phyloP scores from a whole-genome alignment of 305 asterid genomes.

The Lippia alba region DNA sequence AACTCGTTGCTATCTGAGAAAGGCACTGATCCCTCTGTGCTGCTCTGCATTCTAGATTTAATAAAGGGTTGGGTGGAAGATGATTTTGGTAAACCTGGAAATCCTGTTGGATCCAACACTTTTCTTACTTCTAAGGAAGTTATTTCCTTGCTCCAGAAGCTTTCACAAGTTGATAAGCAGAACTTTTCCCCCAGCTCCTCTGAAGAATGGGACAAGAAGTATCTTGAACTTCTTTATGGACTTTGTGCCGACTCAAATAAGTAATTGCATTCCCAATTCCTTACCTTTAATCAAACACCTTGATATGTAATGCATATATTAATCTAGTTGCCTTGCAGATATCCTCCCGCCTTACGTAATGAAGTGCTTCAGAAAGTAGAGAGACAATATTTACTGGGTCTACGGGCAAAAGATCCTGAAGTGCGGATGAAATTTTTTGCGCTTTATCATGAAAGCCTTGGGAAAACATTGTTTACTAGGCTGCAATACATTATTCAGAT shows the following conservation, averaged over 20 bases:
- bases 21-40: constrained; percentile 92
- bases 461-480: constrained; percentile 86
- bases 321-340: constrained; percentile 63
- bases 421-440: constrained; percentile 82
- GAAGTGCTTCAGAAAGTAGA: constrained; percentile 99
- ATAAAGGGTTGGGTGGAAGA: constrained; percentile 92
- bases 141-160: constrained; percentile 93
- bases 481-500: constrained; percentile 92
- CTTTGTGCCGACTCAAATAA: constrained; percentile 91
- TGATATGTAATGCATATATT: constrained; percentile 28
- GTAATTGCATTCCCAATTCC: constrained; percentile 48
- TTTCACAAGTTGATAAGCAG: constrained; percentile 96
- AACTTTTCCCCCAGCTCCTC: constrained; percentile 64
- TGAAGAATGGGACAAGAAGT: constrained; percentile 96
- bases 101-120: constrained; percentile 64
- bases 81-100: constrained; percentile 85
- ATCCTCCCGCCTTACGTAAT: constrained; percentile 72
- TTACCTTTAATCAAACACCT: constrained; percentile 31
- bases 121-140: constrained; percentile 87
- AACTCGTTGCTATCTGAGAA: constrained; percentile 89
- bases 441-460: constrained; percentile 90
- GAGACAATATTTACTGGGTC: constrained; percentile 92
- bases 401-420: constrained; percentile 93
- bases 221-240: constrained; percentile 91
- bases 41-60: constrained; percentile 88